Conservation (phyloP, 1,139 yeast genomes). For the Blastobotrys indianensis region DNA sequence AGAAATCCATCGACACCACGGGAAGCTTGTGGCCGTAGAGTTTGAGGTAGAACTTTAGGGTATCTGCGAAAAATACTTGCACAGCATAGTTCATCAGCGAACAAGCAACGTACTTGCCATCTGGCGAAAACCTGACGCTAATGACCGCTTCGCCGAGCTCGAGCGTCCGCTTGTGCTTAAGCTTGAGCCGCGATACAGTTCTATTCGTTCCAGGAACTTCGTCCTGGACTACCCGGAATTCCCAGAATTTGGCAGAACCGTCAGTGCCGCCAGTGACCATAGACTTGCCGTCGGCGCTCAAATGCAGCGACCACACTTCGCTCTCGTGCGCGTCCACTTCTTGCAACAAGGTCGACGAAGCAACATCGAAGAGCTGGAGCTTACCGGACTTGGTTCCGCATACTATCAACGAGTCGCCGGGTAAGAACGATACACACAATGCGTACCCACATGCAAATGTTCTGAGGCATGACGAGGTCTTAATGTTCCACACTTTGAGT, state of each 20-base stretch:
- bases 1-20: conserved; percentile 72
- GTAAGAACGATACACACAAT: conserved; percentile 71
- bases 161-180: conserved; percentile 71
- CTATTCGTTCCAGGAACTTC: conserved; percentile 63
- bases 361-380: conserved; percentile 77
- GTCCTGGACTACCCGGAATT: conserved; percentile 61
- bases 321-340: conserved; percentile 56
- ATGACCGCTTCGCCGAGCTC: conserved; percentile 84
- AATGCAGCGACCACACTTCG: conserved; percentile 87
- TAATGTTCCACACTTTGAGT: conserved; percentile 81
- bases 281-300: conserved; percentile 78
- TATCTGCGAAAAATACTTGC: conserved; percentile 82
- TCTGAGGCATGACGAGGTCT: conserved; percentile 68
- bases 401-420: conserved; percentile 83
- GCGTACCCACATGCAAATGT: conserved; percentile 90
- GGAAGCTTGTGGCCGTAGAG: conserved; percentile 96
- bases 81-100: conserved; percentile 89
- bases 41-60: conserved; percentile 79
- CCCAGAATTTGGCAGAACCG: conserved; percentile 85
- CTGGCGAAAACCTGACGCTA: conserved; percentile 77
- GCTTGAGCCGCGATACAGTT: conserved; percentile 47
- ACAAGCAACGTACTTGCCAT: conserved; percentile 68
- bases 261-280: conserved; percentile 94
- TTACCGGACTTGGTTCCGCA: conserved; percentile 90
- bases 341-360: conserved; percentile 68